These are phyloP conservation scores for Globisporangium barbulae DNA, from an alignment of 352 stramenopile species.

Conservation along the genomic window DNA sequence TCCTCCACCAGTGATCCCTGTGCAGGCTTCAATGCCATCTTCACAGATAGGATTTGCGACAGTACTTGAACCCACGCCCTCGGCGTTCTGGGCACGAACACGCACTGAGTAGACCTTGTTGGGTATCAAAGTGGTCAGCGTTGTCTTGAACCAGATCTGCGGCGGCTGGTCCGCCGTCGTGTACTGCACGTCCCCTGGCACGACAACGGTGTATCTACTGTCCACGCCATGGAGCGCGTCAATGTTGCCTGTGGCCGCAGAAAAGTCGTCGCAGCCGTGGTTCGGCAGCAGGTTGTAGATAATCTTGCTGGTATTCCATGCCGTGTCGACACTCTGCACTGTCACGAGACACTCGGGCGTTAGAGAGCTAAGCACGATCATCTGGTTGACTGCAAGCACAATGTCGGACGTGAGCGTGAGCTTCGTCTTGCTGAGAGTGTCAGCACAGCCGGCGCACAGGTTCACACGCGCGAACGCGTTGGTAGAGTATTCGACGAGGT, in stretches of 20 bases:
- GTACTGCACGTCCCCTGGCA: conserved; percentile 14
- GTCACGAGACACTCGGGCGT: conserved; percentile 50
- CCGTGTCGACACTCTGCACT: conserved; percentile 28
- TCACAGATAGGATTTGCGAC: conserved; percentile 87
- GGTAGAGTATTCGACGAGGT: conserved; percentile 86
- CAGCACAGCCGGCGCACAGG: conserved; percentile 53
- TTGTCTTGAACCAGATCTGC: conserved; percentile 23
- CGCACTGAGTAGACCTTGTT: conserved; percentile 76
- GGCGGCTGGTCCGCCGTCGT: neutral
- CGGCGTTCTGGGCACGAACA: conserved; percentile 81
- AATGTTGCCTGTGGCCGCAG: conserved; percentile 25
- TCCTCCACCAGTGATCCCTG: conserved; percentile 4
- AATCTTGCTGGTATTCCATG: conserved; percentile 33
- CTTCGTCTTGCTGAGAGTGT: conserved; percentile 26
- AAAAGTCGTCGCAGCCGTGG: conserved; percentile 74
- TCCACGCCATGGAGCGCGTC: conserved; percentile 42
- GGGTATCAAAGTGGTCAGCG: conserved; percentile 31
- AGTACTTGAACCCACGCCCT: conserved; percentile 60
- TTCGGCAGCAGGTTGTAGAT: conserved; percentile 42
- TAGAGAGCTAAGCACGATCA: conserved; percentile 46
- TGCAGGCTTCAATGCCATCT: conserved; percentile 78
- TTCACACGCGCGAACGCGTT: conserved; percentile 36
- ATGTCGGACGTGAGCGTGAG: conserved; percentile 37
- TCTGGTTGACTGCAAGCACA: conserved; percentile 27
- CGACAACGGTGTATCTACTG: conserved; percentile 39